Evolutionary conservation across 2,329 filamentous ascomycete genomes (phyloP).

Genomic region (Fusarium bactridioides): DNA sequence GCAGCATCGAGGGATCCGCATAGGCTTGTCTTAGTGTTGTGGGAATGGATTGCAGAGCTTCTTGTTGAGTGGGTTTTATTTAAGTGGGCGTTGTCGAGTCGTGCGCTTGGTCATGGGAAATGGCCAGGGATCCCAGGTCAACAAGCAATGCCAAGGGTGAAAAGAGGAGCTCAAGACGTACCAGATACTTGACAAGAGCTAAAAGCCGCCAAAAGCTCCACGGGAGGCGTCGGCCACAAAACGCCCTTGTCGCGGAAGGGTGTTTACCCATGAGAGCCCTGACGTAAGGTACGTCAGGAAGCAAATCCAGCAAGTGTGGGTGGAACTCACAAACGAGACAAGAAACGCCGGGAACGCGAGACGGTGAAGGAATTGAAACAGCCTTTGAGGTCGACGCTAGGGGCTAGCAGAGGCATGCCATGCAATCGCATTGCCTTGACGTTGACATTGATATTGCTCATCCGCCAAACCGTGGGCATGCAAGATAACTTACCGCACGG

Average conservation of each 20-base stretch:
- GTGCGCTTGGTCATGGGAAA: slow-evolving; percentile 38
- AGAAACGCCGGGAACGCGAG: slow-evolving; percentile 42
- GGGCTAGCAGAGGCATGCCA: slow-evolving; percentile 25
- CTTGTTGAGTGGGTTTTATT: slow-evolving; percentile 22
- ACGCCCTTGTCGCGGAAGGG: slow-evolving; percentile 41
- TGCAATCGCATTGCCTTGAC: slow-evolving; percentile 20
- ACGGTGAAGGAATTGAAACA: slow-evolving; percentile 46
- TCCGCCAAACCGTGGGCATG: slow-evolving; percentile 8
- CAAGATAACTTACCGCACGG: slow-evolving; percentile 1
- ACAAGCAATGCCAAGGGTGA: slow-evolving; percentile 40
- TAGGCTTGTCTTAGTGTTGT: slow-evolving; percentile 40
- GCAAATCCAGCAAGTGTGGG: slow-evolving; percentile 34
- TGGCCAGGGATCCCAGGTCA: slow-evolving; percentile 38
- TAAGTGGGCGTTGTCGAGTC: slow-evolving; percentile 34
- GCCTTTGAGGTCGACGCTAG: slow-evolving; percentile 32
- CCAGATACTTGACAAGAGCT: slow-evolving; percentile 34
- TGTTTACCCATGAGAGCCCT: slow-evolving; percentile 40
- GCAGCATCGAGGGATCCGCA: slow-evolving; percentile 42
- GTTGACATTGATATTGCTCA: slow-evolving; percentile 7
- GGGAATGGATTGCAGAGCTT: slow-evolving; percentile 39
- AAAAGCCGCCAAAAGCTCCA: slow-evolving; percentile 37
- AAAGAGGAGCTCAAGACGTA: slow-evolving; percentile 32
- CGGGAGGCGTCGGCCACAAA: slow-evolving; percentile 41
- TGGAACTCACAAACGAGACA: slow-evolving; percentile 40
- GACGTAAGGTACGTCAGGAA: slow-evolving; percentile 43